Base-by-base conservation (phyloP, 2,329 filamentous ascomycete species). In the Shiraia sp. region DNA sequence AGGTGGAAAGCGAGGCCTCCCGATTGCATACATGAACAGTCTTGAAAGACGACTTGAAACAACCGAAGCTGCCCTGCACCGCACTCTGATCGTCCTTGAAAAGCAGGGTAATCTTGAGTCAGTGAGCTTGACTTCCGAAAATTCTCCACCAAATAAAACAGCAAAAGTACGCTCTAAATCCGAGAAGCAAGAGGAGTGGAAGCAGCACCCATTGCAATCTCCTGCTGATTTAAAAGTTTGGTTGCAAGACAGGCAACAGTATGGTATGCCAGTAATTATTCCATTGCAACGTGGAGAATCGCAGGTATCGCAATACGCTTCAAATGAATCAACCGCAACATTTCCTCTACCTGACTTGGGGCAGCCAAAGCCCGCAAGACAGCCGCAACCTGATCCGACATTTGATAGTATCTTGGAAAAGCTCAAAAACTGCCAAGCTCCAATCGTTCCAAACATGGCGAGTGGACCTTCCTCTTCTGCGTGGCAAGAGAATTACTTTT, bases 1-100 rank as follows among this genome's bases (percentile, higher is more conserved):
- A 34, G 59, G 59, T 10, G 57, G 59, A 2, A 61, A 59, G 30
- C 43, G 59, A 39, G 59, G 59, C 5, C 49, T 63, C 4, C 59
- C 57, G 9, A 46, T 49, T 29, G 57, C 54, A 16, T 63, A 61
- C 33, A 63, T 63, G 29, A 51, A 40, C 19, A 47, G 34, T 28
- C 48, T 63, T 10, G 59, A 63, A 25, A 45, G 47, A 22, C 52
- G 57, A 36, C 46, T 61, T 7, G 50, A 47, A 32, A 54, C 57
- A n/a, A 61, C 59, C 3, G 59, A 63, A 40, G 36, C 44, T 24
- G 57, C 59, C 4, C 32, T 63, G 13, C 52, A 49, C 30, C 40
- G 47, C 16, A 32, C 51, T 8, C 46, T 63, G 17, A 15, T 40
- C 15, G 38, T 49, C 3, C 35, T 58, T 15, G 34, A 51, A 3